A percentile compares a stretch with the other conserved stretches of the same genome.
These are phyloP conservation scores for Penicillium cinerascens DNA, from an alignment of 495 filamentous ascomycete genomes.

Conservation along the genomic window DNA sequence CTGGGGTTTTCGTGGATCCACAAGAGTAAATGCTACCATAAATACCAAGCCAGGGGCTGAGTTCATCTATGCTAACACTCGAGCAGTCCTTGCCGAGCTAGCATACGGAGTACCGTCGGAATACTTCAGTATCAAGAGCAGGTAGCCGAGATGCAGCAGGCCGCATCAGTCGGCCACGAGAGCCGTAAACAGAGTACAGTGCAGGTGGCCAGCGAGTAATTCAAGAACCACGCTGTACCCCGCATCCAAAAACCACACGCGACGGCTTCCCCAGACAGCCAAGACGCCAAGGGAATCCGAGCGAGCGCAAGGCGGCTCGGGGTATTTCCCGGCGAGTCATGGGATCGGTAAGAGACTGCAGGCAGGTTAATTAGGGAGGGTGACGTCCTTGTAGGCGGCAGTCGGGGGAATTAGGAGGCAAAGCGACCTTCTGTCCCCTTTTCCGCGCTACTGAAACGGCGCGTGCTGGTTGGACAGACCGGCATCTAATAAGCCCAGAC, in stretches of 20 bases:
- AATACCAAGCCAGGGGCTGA: neutral
- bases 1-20: neutral
- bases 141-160: neutral
- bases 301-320: slow-evolving; percentile 2
- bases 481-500: slow-evolving; percentile 16
- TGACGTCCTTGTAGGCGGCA: neutral
- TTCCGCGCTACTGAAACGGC: slow-evolving; percentile 14
- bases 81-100: no score
- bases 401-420: slow-evolving; percentile 30
- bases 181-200: neutral
- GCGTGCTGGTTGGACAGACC: slow-evolving; percentile 12
- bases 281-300: slow-evolving; percentile 19
- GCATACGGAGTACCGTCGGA: neutral
- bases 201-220: neutral
- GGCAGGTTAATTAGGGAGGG: neutral
- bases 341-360: neutral
- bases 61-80: no score
- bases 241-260: slow-evolving; percentile 28
- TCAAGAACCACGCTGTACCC: slow-evolving; percentile 16
- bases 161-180: neutral
- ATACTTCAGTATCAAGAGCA: neutral
- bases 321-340: slow-evolving; percentile 16
- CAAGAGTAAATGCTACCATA: neutral
- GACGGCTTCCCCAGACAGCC: slow-evolving; percentile 29
- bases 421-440: slow-evolving; percentile 10